Evolutionary conservation across 116 monocot species (phyloP).

Genomic region (Posidonia oceanica): DNA sequence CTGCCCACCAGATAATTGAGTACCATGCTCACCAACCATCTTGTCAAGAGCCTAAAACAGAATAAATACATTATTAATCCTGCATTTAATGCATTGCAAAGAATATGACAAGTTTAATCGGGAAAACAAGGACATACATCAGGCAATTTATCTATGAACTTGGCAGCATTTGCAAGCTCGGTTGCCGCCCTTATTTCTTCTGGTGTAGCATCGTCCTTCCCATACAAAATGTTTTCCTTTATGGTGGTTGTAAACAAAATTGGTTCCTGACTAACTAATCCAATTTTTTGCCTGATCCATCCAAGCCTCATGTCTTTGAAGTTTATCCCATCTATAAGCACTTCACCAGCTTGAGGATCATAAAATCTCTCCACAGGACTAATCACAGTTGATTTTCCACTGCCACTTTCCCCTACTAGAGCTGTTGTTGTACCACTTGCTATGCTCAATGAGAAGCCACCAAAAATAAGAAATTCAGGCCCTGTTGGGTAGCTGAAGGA

Average conservation of each 20-base stretch:
- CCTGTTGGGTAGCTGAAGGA: conserved; percentile 59
- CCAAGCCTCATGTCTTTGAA: conserved; percentile 48
- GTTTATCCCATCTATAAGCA: conserved; percentile 60
- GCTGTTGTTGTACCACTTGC: conserved; percentile 41
- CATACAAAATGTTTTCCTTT: conserved; percentile 64
- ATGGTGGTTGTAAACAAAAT: conserved; percentile 53
- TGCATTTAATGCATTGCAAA: too few species aligned
- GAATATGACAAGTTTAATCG: too few species aligned
- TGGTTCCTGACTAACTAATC: conserved; percentile 80
- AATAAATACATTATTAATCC: background rate
- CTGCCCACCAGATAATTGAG: conserved; percentile 68
- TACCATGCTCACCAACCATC: conserved; percentile 59
- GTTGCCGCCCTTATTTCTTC: conserved; percentile 54
- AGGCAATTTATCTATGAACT: conserved; percentile 71
- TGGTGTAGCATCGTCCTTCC: conserved; percentile 49
- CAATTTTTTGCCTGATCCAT: conserved; percentile 72
- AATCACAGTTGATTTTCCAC: conserved; percentile 66
- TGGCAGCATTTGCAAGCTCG: conserved; percentile 70
- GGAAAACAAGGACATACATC: conserved; percentile 11
- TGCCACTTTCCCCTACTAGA: conserved; percentile 74
- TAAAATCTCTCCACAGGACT: conserved; percentile 68
- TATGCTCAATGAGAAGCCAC: conserved; percentile 40
- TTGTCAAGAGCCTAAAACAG: conserved; percentile 42
- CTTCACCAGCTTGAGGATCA: conserved; percentile 63
- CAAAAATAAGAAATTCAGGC: conserved; percentile 42